Base-by-base conservation (phyloP, 2,329 filamentous ascomycete species). In the Fusarium equiseti region DNA sequence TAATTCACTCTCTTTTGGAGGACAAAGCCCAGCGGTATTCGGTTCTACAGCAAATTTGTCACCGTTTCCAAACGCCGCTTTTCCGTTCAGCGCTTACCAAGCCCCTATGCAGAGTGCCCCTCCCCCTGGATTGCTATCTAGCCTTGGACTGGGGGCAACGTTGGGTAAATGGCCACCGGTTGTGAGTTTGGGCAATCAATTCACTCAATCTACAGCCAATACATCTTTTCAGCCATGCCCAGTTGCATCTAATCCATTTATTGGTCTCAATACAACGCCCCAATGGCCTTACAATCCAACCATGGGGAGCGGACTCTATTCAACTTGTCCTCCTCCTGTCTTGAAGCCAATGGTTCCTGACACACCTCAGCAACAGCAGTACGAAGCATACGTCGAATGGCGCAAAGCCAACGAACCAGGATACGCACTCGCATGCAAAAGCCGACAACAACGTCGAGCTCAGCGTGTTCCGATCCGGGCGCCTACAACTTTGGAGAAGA, bases 331-430 rank as follows among this genome's bases (percentile, higher is more conserved):
- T 24, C 64, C 55, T 8, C 76, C 75, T 13, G 80, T 79, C 42
- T 77, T 76, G 6, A 85, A 85, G 70, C 84, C 84, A 12, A 78
- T 78, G 6, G 72, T 75, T 31, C 83, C 82, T 48, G 76, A 85
- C 63, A 74, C 84, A 15, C 61, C 73, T 46, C 79, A 79, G 27
- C 84, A 86, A 73, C 82, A 83, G 63, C 77, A 79, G 62, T 86
- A 86, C 71, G 84, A 86, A 74, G 81, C 79, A 38, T 85, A 81
- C 68, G 81, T 86, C 35, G 84, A 86, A 73, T 84, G 81, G 81
- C 81, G 83, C 59, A 86, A 86, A 67, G 81, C 81, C 24, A 81
- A 82, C 49, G 81, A 85, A 68, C 84, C 84, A 8, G 83, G 82
- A 4, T 86, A 85, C 68, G 83, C 84, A 26, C 68, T 82, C 62